phyloP scores from a whole-genome alignment of 2,329 filamentous ascomycete species.

The Penicillium sp. region DNA sequence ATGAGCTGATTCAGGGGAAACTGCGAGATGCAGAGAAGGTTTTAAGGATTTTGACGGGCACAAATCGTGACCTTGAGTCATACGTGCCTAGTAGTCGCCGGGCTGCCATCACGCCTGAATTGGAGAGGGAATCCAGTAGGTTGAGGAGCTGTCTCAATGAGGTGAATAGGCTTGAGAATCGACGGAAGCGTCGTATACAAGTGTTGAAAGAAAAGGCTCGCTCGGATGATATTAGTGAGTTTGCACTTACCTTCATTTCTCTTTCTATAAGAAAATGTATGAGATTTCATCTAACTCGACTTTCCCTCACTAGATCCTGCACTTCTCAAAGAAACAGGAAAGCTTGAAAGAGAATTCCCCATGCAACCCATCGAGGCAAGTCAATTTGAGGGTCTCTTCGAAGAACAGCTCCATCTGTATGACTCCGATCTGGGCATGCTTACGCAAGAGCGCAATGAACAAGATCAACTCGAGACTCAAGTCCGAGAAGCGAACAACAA shows the following conservation, averaged over 20 bases:
- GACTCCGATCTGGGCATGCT: conserved; percentile 71
- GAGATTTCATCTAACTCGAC: neutral
- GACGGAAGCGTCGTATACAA: conserved; percentile 75
- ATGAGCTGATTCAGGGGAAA: conserved; percentile 71
- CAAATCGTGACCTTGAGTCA: conserved; percentile 76
- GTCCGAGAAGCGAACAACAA: conserved; percentile 72
- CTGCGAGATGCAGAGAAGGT: conserved; percentile 70
- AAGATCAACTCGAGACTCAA: conserved; percentile 65
- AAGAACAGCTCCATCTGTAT: conserved; percentile 75
- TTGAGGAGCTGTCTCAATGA: conserved; percentile 81
- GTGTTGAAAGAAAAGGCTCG: conserved; percentile 72
- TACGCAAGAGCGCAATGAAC: conserved; percentile 68
- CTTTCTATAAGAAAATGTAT: neutral
- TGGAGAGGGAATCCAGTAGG: conserved; percentile 74
- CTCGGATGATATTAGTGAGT: conserved; percentile 75
- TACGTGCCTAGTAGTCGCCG: conserved; percentile 83
- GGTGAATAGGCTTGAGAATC: conserved; percentile 74
- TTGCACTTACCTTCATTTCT: conserved; percentile 4
- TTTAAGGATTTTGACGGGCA: conserved; percentile 71
- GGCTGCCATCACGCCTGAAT: conserved; percentile 71
- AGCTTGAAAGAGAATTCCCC: conserved; percentile 80
- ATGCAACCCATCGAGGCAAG: conserved; percentile 79
- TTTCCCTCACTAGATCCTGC: conserved; percentile 56
- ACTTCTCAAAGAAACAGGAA: conserved; percentile 75
- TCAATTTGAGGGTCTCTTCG: conserved; percentile 90